These are phyloP conservation scores for Tillandsia leiboldiana DNA, from an alignment of 176 grass and related monocot species.

Conservation along the genomic window DNA sequence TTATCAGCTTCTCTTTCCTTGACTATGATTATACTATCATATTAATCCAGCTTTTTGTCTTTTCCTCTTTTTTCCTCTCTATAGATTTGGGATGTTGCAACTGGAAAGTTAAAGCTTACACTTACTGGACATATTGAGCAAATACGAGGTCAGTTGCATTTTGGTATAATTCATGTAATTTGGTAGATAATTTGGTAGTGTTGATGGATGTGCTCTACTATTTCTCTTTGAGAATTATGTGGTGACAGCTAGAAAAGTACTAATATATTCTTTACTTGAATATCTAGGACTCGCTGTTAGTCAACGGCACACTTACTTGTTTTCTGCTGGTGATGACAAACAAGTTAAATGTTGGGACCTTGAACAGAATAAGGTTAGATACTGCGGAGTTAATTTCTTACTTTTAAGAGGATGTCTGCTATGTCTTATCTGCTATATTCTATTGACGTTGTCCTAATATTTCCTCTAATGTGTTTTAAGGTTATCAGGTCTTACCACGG, in stretches of 20 bases:
- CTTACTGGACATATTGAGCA: conserved; percentile 96
- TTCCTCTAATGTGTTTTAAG: conserved; percentile 29
- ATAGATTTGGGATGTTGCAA: conserved; percentile 98
- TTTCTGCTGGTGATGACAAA: conserved; percentile 99
- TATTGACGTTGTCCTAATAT: conserved; percentile 18
- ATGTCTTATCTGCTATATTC: background rate
- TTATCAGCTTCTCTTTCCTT: background rate
- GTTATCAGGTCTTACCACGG: conserved; percentile 98
- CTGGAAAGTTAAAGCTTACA: conserved; percentile 91
- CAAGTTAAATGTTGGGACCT: conserved; percentile 99
- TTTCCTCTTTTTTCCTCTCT: conserved; percentile 20
- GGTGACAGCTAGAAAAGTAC: conserved; percentile 5
- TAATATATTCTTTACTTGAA: conserved; percentile 10
- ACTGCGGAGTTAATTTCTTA: conserved; percentile 7
- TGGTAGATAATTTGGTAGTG: background rate
- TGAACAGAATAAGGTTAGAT: conserved; percentile 94
- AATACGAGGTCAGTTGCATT: conserved; percentile 58
- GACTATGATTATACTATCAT: background rate
- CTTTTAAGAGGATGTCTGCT: conserved; percentile 1
- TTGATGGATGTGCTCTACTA: conserved; percentile 1
- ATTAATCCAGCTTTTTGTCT: conserved; percentile 5
- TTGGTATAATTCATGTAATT: background rate
- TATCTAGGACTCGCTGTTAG: conserved; percentile 90
- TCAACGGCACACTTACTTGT: conserved; percentile 85
- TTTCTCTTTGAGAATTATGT: conserved; percentile 9